Evolutionary conservation across 2,329 filamentous ascomycete genomes (phyloP).

Genomic region (Emydomyces testavorans): DNA sequence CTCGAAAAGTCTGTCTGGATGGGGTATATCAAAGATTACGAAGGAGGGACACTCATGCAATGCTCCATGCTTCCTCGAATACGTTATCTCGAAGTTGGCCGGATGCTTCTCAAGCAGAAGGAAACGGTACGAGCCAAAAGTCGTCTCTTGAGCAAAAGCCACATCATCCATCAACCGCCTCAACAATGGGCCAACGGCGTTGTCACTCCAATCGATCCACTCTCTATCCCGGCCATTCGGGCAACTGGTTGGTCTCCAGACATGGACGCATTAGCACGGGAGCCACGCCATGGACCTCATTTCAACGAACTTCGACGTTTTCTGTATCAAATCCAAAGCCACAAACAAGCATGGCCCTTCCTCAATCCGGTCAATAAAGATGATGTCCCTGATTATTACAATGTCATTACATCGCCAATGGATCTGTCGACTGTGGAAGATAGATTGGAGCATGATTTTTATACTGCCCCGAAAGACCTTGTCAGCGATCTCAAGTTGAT

Average conservation of each 20-base stretch:
- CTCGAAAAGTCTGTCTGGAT: constrained; percentile 73
- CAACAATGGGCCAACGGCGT: constrained; percentile 58
- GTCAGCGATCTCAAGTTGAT: constrained; percentile 65
- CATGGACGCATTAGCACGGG: constrained; percentile 79
- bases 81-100: constrained; percentile 69
- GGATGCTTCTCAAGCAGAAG: constrained; percentile 83
- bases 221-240: constrained; percentile 66
- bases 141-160: constrained; percentile 63
- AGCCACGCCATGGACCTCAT: constrained; percentile 75
- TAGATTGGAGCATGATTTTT: constrained; percentile 76
- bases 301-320: constrained; percentile 76
- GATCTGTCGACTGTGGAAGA: constrained; percentile 76
- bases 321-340: constrained; percentile 75
- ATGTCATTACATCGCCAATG: constrained; percentile 85
- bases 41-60: constrained; percentile 88
- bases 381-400: constrained; percentile 81
- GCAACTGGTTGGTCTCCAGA: constrained; percentile 75
- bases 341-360: constrained; percentile 75
- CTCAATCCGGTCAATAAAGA: constrained; percentile 72
- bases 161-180: constrained; percentile 65
- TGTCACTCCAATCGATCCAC: constrained; percentile 57
- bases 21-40: constrained; percentile 87
- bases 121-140: constrained; percentile 79
- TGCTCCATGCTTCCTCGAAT: constrained; percentile 80
- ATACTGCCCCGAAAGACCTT: constrained; percentile 70